Evolutionary conservation across 495 filamentous ascomycete species (phyloP).

Genomic region (Hypomontagnella submonticulosa): DNA sequence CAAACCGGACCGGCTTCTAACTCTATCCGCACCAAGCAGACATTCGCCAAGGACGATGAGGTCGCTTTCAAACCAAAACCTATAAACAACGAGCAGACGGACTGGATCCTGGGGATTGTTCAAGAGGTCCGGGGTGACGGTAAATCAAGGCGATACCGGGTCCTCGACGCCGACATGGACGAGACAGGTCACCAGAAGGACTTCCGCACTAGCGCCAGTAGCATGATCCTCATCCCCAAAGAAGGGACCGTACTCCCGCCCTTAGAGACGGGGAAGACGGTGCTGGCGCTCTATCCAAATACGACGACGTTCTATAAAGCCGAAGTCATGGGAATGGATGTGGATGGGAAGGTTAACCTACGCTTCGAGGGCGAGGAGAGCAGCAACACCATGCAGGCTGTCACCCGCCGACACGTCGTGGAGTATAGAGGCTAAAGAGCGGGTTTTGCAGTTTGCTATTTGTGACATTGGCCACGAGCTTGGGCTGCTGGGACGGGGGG

Average conservation of each 20-base stretch:
- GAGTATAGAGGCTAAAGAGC: slow-evolving; percentile 68
- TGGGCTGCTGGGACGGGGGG: neutral
- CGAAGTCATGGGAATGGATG: slow-evolving; percentile 82
- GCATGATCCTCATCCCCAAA: slow-evolving; percentile 79
- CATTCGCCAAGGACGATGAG: slow-evolving; percentile 76
- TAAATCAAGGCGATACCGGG: slow-evolving; percentile 89
- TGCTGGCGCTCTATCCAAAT: slow-evolving; percentile 85
- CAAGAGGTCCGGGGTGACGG: slow-evolving; percentile 86
- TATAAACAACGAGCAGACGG: slow-evolving; percentile 71
- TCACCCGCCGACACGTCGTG: slow-evolving; percentile 81
- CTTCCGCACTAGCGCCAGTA: slow-evolving; percentile 80
- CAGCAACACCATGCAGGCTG: slow-evolving; percentile 78
- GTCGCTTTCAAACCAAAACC: slow-evolving; percentile 90
- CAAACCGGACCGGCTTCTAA: slow-evolving; percentile 48
- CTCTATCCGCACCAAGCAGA: slow-evolving; percentile 58
- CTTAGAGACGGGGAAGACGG: slow-evolving; percentile 81
- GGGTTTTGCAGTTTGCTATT: slow-evolving; percentile 37
- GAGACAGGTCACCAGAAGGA: slow-evolving; percentile 77
- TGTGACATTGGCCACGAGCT: neutral
- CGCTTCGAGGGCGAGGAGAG: slow-evolving; percentile 91
- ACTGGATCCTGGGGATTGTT: slow-evolving; percentile 92
- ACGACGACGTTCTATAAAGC: slow-evolving; percentile 98
- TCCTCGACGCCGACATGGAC: slow-evolving; percentile 93
- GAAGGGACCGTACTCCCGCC: slow-evolving; percentile 71
- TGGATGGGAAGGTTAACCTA: slow-evolving; percentile 64